A percentile compares a stretch with the other conserved stretches of the same genome.
phyloP scores from a whole-genome alignment of 139 green algal genomes.

The Nannochloris sp. region DNA sequence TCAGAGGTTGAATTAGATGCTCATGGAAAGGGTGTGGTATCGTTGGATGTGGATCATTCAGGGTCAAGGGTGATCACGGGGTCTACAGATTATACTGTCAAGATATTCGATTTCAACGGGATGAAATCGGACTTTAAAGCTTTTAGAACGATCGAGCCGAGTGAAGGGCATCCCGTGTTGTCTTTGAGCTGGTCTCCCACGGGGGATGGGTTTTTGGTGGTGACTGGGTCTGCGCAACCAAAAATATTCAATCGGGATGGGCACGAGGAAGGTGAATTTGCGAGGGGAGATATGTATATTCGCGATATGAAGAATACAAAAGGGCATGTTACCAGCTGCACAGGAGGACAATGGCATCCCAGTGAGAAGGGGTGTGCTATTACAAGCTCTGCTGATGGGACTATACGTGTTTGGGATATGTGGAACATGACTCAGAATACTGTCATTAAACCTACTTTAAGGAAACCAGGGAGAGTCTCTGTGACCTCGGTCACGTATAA shows the following conservation, averaged over 20 bases:
- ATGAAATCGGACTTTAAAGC: constrained; percentile 76
- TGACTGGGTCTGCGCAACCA: constrained; percentile 53
- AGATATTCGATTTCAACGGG: constrained; percentile 84
- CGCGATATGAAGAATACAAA: constrained; percentile 86
- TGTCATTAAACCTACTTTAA: constrained; percentile 77
- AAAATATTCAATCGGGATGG: constrained; percentile 82
- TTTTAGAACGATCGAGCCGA: constrained; percentile 65
- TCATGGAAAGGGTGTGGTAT: constrained; percentile 58
- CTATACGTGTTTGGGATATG: constrained; percentile 79
- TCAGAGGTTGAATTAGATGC: constrained; percentile 5
- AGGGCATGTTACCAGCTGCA: constrained; percentile 75
- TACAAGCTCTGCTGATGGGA: constrained; percentile 83
- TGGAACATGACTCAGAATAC: constrained; percentile 72
- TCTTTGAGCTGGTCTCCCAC: constrained; percentile 54
- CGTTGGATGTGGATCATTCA: constrained; percentile 66
- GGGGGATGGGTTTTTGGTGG: constrained; percentile 72
- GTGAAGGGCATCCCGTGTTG: constrained; percentile 70
- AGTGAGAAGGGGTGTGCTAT: constrained; percentile 65
- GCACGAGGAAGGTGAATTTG: constrained; percentile 55
- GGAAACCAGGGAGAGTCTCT: constrained; percentile 51
- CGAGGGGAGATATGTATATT: constrained; percentile 96
- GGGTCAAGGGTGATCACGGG: constrained; percentile 68
- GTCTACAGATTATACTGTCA: constrained; percentile 66
- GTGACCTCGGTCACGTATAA: constrained; percentile 73
- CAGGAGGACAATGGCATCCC: constrained; percentile 77